phyloP scores from a whole-genome alignment of 495 filamentous ascomycete species.

The Penicillium crystallinum region DNA sequence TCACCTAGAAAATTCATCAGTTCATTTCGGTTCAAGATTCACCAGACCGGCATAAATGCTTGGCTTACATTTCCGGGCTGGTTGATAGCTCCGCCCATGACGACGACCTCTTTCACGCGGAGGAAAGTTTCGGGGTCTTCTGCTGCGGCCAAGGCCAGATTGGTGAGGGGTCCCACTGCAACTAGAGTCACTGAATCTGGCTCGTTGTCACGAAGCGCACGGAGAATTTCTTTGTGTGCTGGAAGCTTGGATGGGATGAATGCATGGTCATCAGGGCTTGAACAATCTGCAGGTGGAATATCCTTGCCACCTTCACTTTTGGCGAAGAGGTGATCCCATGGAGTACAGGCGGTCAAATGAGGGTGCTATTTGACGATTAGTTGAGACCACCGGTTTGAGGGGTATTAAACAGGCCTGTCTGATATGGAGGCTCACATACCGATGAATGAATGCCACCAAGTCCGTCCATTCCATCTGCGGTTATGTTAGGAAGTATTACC shows the following conservation, averaged over 20 bases:
- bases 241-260: constrained; percentile 69
- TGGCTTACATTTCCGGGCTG: constrained; percentile 66
- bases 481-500: constrained; percentile 4
- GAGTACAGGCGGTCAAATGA: constrained; percentile 74
- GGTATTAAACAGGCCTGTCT: too few species aligned
- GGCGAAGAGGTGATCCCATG: constrained; percentile 80
- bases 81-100: constrained; percentile 93
- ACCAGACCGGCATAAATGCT: background rate
- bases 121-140: constrained; percentile 84
- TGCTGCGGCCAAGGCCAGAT: constrained; percentile 80
- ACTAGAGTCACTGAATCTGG: constrained; percentile 82
- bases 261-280: constrained; percentile 32
- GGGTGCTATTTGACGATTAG: constrained; percentile 57
- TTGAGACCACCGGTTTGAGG: constrained; percentile 8
- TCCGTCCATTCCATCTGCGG: constrained; percentile 79
- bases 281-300: constrained; percentile 31
- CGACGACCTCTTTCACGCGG: constrained; percentile 79
- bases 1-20: constrained; percentile 41
- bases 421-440: constrained; percentile 47
- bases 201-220: constrained; percentile 69
- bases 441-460: constrained; percentile 82
- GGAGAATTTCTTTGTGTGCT: constrained; percentile 81
- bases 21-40: background rate
- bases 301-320: constrained; percentile 37
- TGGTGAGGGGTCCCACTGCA: constrained; percentile 85